Evolutionary conservation across 2,329 filamentous ascomycete genomes (phyloP).

Genomic region (Setomelanomma holmii): DNA sequence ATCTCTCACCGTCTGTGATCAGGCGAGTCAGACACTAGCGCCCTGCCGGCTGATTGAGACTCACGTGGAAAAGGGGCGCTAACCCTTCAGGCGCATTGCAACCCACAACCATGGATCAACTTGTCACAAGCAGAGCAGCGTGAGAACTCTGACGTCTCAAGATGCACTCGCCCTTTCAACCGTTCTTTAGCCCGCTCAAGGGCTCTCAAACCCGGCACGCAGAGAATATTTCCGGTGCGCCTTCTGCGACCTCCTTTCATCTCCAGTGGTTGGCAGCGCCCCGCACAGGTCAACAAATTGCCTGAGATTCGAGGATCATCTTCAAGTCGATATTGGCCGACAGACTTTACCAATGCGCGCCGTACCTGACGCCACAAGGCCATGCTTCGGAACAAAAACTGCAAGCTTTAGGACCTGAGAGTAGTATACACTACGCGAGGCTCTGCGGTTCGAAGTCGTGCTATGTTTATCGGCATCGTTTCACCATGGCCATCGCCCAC

Average conservation of each 20-base stretch:
- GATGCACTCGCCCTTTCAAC: conserved; percentile 26
- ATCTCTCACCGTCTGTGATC: conserved; percentile 31
- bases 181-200: conserved; percentile 3
- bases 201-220: conserved; percentile 12
- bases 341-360: conserved; percentile 11
- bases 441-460: neutral
- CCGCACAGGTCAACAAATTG: conserved; percentile 29
- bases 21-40: conserved; percentile 42
- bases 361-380: conserved; percentile 1
- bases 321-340: conserved; percentile 27
- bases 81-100: conserved; percentile 6
- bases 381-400: neutral
- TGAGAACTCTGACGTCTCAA: conserved; percentile 27
- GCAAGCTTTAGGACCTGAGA: neutral
- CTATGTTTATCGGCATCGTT: conserved; percentile 10
- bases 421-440: neutral
- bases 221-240: conserved; percentile 10
- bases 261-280: conserved; percentile 24
- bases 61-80: conserved; percentile 41
- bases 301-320: conserved; percentile 26
- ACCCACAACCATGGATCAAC: conserved; percentile 18
- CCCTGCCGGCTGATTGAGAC: conserved; percentile 27
- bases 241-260: conserved; percentile 23
- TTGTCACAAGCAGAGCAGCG: conserved; percentile 16
- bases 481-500: too few species aligned